Evolutionary conservation across 345 rosid genomes (phyloP).

Genomic region (Chamaenerion angustifolium): DNA sequence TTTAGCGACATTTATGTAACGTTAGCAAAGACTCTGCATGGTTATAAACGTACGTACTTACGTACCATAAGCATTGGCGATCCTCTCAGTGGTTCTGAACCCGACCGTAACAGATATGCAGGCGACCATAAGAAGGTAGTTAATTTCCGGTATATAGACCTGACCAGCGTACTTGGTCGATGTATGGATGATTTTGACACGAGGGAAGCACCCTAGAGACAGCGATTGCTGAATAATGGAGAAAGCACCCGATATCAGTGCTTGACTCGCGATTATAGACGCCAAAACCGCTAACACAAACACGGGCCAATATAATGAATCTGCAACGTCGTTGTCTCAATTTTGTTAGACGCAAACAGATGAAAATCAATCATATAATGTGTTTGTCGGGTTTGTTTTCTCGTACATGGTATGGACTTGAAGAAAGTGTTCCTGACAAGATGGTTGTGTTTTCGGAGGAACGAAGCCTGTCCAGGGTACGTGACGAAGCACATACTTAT

Average conservation of each 20-base stretch:
- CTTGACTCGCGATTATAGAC: conserved; percentile 41
- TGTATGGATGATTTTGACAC: conserved; percentile 41
- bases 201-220: conserved; percentile 39
- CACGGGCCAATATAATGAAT: conserved; percentile 36
- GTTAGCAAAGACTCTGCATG: too few species aligned
- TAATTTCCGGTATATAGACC: conserved; percentile 39
- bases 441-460: conserved; percentile 9
- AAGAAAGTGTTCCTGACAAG: conserved; percentile 13
- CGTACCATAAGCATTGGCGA: conserved; percentile 54
- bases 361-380: too few species aligned
- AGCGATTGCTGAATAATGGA: conserved; percentile 45
- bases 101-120: conserved; percentile 30
- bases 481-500: conserved; percentile 24
- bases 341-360: too few species aligned
- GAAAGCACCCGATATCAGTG: conserved; percentile 45
- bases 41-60: too few species aligned
- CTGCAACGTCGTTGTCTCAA: conserved; percentile 12
- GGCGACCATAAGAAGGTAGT: conserved; percentile 37
- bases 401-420: conserved; percentile 8
- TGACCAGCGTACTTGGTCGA: conserved; percentile 38
- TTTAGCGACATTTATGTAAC: too few species aligned
- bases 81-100: conserved; percentile 25
- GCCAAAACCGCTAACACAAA: conserved; percentile 28
- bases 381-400: too few species aligned
- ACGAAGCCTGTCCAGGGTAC: conserved; percentile 31